Percentiles rank a stretch among this genome's conserved stretches.
These are phyloP conservation scores for Gardenia jasminoides DNA, from an alignment of 257 asterid genomes.

Conservation along the genomic window DNA sequence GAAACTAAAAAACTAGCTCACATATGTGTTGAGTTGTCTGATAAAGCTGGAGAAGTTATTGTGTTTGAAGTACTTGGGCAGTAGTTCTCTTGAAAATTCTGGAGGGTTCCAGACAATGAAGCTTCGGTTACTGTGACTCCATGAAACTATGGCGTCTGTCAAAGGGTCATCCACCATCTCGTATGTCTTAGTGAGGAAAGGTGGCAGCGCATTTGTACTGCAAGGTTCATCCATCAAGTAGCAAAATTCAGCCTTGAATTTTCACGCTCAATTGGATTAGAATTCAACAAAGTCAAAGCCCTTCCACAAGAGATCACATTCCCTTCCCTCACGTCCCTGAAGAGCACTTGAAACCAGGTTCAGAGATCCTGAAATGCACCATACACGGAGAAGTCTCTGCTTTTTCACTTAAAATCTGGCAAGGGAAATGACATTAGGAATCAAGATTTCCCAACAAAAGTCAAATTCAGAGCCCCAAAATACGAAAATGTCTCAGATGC, in stretches of 20 bases:
- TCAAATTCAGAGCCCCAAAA: not conserved
- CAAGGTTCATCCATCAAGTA: constrained; percentile 69
- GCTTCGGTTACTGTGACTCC: constrained; percentile 70
- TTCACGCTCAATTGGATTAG: not conserved
- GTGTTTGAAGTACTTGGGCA: constrained; percentile 89
- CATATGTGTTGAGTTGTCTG: constrained; percentile 91
- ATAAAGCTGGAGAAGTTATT: constrained; percentile 88
- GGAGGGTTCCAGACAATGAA: constrained; percentile 84
- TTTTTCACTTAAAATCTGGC: not conserved
- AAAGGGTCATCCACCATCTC: constrained; percentile 91
- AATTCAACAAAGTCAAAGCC: not conserved
- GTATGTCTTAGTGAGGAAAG: constrained; percentile 79
- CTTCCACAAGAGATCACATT: not conserved
- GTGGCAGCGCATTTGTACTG: constrained; percentile 63
- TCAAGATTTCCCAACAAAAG: not conserved
- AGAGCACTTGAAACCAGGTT: not conserved
- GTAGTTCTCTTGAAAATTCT: constrained; percentile 61
- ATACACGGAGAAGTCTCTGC: not conserved
- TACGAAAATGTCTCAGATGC: not conserved
- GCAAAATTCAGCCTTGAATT: not conserved
- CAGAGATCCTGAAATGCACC: not conserved
- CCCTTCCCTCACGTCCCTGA: not conserved
- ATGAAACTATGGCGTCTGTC: constrained; percentile 60
- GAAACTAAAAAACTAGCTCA: constrained; percentile 31
- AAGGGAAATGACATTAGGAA: not conserved